Conservation (phyloP, 371 early-diverging fungal genomes). For the Mucor lusitanicus region DNA sequence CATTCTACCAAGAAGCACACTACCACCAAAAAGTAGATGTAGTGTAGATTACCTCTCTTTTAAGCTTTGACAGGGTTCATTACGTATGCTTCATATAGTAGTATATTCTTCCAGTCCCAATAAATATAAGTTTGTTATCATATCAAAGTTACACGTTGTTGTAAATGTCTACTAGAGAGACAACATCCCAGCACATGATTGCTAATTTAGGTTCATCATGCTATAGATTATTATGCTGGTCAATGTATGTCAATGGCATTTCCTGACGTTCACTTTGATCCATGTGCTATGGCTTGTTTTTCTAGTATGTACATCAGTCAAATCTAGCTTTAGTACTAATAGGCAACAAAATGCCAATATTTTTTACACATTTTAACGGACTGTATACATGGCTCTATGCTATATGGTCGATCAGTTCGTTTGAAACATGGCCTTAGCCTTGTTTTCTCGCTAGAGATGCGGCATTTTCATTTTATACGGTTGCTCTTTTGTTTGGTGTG, state of each 20-base stretch:
- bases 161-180: not conserved
- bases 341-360: no score
- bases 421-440: no score
- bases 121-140: not conserved
- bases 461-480: no score
- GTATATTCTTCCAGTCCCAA: not conserved
- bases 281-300: not conserved
- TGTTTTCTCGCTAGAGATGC: no score
- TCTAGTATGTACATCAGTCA: no score
- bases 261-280: not conserved
- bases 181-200: not conserved
- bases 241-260: not conserved
- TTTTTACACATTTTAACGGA: no score
- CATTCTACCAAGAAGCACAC: constrained; percentile 17
- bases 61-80: not conserved
- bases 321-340: no score
- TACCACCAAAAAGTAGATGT: not conserved
- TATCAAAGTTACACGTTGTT: not conserved
- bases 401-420: no score
- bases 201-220: not conserved
- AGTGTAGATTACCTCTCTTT: not conserved
- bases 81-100: not conserved
- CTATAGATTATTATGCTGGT: not conserved
- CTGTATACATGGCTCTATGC: no score
- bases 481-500: no score